phyloP scores from a whole-genome alignment of 2,329 filamentous ascomycete species.

The Cladosporium colombiae region DNA sequence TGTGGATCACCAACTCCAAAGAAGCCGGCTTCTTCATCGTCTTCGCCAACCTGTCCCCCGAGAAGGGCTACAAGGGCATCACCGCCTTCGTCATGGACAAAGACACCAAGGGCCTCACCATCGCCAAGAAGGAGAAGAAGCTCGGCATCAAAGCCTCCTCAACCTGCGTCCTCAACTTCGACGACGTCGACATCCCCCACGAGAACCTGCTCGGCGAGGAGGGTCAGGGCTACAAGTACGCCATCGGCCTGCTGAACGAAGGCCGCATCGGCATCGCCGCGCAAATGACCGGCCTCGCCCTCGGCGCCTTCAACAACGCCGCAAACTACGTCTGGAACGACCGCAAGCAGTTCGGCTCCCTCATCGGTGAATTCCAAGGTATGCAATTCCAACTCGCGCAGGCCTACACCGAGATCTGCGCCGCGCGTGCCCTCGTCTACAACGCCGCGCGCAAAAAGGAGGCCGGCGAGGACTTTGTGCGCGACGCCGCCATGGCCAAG shows the following conservation, averaged over 20 bases:
- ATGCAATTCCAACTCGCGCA: slow-evolving; percentile 99
- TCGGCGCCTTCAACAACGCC: slow-evolving; percentile 94
- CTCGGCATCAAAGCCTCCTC: slow-evolving; percentile 93
- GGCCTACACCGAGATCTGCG: slow-evolving; percentile 88
- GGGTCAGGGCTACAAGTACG: slow-evolving; percentile 96
- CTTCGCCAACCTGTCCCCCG: slow-evolving; percentile 91
- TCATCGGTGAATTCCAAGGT: slow-evolving; percentile 95
- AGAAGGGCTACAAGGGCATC: slow-evolving; percentile 95
- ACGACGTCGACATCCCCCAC: slow-evolving; percentile 88
- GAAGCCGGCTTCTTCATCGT: slow-evolving; percentile 96
- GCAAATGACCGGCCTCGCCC: slow-evolving; percentile 95
- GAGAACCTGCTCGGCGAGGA: slow-evolving; percentile 85
- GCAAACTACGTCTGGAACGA: slow-evolving; percentile 97
- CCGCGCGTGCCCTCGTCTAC: slow-evolving; percentile 88
- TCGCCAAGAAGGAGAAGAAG: slow-evolving; percentile 99
- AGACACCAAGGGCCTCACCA: slow-evolving; percentile 81
- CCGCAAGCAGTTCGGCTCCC: slow-evolving; percentile 90
- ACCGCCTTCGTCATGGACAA: slow-evolving; percentile 95
- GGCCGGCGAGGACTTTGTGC: slow-evolving; percentile 90
- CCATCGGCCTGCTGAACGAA: slow-evolving; percentile 91
- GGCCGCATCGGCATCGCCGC: slow-evolving; percentile 96
- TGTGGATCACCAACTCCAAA: slow-evolving; percentile 99
- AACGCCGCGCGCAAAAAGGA: slow-evolving; percentile 98
- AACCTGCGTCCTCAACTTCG: slow-evolving; percentile 96
- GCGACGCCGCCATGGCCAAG: slow-evolving; percentile 97